Conservation (phyloP, 2,329 filamentous ascomycete genomes). For the Colletotrichum agaves region DNA sequence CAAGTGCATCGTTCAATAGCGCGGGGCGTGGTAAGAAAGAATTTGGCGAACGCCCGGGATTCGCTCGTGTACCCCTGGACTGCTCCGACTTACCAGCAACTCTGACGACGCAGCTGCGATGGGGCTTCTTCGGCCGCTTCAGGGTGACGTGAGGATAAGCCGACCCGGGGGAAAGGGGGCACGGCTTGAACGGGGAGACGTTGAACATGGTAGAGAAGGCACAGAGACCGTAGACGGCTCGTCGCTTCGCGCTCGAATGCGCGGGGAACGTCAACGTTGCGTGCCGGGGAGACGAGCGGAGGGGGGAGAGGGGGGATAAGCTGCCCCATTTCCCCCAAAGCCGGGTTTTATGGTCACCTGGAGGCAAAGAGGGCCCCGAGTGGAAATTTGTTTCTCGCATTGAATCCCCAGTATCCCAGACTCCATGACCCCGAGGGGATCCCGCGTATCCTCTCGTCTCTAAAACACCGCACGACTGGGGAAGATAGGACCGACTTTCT, state of each 20-base stretch:
- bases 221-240: slow-evolving; percentile 4
- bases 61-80: background rate
- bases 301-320: background rate
- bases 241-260: slow-evolving; percentile 3
- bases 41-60: slow-evolving; percentile 20
- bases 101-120: slow-evolving; percentile 11
- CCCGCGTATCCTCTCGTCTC: slow-evolving; percentile 16
- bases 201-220: background rate
- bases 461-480: slow-evolving; percentile 21
- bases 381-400: background rate
- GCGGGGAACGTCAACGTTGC: slow-evolving; percentile 36
- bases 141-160: slow-evolving; percentile 30
- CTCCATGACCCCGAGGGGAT: slow-evolving; percentile 29
- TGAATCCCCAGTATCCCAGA: slow-evolving; percentile 5
- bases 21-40: slow-evolving; percentile 19
- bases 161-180: slow-evolving; percentile 18
- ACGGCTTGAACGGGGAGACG: slow-evolving; percentile 1
- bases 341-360: slow-evolving; percentile 16
- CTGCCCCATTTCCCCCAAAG: slow-evolving; percentile 13
- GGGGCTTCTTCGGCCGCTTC: slow-evolving; percentile 34
- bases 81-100: background rate
- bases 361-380: slow-evolving; percentile 7
- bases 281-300: slow-evolving; percentile 15
- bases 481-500: slow-evolving; percentile 21
- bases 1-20: slow-evolving; percentile 7